Evolutionary conservation across 2,329 filamentous ascomycete genomes (phyloP).

Genomic region (Graphilbum ipis-grandicollis): DNA sequence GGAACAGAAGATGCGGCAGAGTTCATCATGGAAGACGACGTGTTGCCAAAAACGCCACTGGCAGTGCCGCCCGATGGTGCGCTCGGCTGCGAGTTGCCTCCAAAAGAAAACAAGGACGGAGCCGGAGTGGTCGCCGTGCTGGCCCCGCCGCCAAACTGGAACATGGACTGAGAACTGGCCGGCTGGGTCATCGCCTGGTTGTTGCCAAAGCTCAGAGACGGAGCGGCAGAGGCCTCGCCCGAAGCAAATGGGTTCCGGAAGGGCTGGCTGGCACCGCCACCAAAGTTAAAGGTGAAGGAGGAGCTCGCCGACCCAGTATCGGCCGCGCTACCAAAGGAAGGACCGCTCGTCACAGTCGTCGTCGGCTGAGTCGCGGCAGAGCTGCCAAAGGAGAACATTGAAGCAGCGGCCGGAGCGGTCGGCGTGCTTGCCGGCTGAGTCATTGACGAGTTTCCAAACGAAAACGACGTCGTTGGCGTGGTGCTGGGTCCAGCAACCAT

Average conservation of each 20-base stretch:
- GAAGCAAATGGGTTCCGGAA: conserved; percentile 22
- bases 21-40: background rate
- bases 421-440: background rate
- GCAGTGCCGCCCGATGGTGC: conserved; percentile 7
- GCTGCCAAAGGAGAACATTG: conserved; percentile 6
- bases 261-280: conserved; percentile 14
- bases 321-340: conserved; percentile 5
- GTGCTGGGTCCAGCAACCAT: background rate
- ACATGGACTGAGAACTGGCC: conserved; percentile 6
- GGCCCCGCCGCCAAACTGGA: conserved; percentile 9
- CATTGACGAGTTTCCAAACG: conserved; percentile 3
- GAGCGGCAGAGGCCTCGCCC: conserved; percentile 11
- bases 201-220: conserved; percentile 22
- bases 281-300: conserved; percentile 11
- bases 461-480: conserved; percentile 1
- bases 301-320: conserved; percentile 8
- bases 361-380: background rate
- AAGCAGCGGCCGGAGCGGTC: too few species aligned
- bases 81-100: conserved; percentile 10
- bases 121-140: background rate
- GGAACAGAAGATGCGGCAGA: background rate
- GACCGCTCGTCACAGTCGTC: background rate
- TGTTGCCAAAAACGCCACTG: background rate
- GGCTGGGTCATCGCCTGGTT: conserved; percentile 2
- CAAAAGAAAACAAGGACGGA: conserved; percentile 19